A percentile compares a stretch with the other conserved stretches of the same genome.
Evolutionary conservation across 192 early-diverging fungal species (phyloP).

Genomic region (Mortierella antarctica): DNA sequence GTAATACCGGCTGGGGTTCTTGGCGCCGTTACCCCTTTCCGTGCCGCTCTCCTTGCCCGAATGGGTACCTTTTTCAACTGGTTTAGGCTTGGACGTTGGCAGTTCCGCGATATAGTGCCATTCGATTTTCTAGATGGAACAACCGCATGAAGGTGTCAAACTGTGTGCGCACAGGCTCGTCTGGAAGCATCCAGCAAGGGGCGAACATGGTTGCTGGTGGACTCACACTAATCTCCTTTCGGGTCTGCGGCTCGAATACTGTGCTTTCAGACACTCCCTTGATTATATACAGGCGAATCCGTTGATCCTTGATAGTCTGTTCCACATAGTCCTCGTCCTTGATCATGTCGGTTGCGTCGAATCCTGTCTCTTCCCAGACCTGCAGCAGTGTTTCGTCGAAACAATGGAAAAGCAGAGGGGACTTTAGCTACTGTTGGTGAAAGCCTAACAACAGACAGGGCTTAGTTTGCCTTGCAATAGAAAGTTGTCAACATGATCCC

Average conservation of each 20-base stretch:
- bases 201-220: background rate
- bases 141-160: background rate
- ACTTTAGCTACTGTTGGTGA: background rate
- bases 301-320: constrained; percentile 88
- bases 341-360: constrained; percentile 79
- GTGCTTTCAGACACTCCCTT: constrained; percentile 86
- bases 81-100: constrained; percentile 62
- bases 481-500: background rate
- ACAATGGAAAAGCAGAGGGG: background rate
- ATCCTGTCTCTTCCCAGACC: constrained; percentile 96
- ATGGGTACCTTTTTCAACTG: constrained; percentile 29
- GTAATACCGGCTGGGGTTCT: constrained; percentile 70
- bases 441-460: constrained; percentile 13
- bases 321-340: constrained; percentile 88
- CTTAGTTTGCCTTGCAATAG: background rate
- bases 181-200: background rate
- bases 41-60: constrained; percentile 51
- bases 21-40: constrained; percentile 39
- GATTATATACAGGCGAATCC: constrained; percentile 92
- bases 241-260: constrained; percentile 81
- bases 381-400: constrained; percentile 22
- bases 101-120: constrained; percentile 77
- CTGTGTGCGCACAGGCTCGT: background rate
- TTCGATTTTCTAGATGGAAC: constrained; percentile 62
- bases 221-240: constrained; percentile 95